These are phyloP conservation scores for Leccinum arenicola DNA, from an alignment of 768 basidiomycete genomes.

Conservation along the genomic window DNA sequence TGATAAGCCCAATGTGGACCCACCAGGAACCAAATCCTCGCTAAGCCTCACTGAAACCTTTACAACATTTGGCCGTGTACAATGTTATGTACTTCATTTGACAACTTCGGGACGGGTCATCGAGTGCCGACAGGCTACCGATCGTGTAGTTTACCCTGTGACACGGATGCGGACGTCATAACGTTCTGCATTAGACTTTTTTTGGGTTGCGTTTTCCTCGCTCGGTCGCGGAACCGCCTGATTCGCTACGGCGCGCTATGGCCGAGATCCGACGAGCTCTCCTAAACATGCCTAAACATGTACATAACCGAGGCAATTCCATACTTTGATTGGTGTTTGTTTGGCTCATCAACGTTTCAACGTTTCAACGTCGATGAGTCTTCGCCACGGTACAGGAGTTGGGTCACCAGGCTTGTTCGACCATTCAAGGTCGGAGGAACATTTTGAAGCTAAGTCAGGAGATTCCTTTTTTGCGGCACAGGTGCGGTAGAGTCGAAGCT, in stretches of 20 bases:
- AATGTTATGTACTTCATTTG: neutral
- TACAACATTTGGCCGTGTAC: neutral
- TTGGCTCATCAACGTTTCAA: neutral
- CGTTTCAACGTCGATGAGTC: neutral
- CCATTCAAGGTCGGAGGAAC: neutral
- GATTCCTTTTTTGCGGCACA: neutral
- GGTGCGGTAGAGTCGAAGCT: neutral
- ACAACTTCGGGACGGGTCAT: neutral
- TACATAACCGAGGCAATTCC: too few relatives aligned
- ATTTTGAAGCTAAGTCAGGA: neutral
- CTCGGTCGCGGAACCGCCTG: neutral
- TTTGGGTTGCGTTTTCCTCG: neutral
- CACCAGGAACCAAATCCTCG: neutral
- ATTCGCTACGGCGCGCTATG: neutral
- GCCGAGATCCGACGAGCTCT: neutral
- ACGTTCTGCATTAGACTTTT: neutral
- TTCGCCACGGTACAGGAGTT: neutral
- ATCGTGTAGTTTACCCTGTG: neutral
- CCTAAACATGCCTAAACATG: too few relatives aligned
- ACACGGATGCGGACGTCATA: neutral
- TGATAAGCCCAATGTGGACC: neutral
- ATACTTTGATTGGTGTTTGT: neutral
- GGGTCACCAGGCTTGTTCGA: neutral
- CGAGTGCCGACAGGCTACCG: neutral
- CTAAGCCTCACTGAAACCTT: neutral